Conservation (phyloP, 78 protist genomes). For the Dictyostelium brefeldianum region DNA sequence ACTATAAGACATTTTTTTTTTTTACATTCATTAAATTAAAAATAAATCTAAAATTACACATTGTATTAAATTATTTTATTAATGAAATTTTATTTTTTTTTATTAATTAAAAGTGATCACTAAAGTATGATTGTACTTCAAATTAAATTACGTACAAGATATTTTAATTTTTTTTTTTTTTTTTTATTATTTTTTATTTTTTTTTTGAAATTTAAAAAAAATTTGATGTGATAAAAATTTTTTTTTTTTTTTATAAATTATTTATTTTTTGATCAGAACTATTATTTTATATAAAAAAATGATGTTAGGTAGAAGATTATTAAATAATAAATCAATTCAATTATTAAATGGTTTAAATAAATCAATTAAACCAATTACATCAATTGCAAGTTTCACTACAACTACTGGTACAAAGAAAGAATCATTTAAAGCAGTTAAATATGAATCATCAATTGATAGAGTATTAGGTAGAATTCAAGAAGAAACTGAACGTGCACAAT, state of each 20-base stretch:
- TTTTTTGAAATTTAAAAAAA: slow-evolving; percentile 2
- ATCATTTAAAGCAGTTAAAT: slow-evolving; percentile 6
- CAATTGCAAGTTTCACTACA: neutral
- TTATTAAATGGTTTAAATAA: neutral
- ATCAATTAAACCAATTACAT: neutral
- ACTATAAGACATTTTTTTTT: too few relatives aligned
- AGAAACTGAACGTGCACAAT: slow-evolving; percentile 56
- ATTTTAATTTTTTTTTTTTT: slow-evolving; percentile 1
- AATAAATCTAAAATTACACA: too few relatives aligned
- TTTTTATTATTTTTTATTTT: neutral
- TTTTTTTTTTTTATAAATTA: neutral
- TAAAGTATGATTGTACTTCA: neutral
- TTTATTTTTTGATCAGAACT: neutral
- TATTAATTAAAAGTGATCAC: neutral
- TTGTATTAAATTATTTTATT: too few relatives aligned
- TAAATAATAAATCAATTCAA: slow-evolving; percentile 12
- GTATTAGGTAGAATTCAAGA: slow-evolving; percentile 77
- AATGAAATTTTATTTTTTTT: too few relatives aligned
- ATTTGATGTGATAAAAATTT: neutral
- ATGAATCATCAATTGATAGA: slow-evolving; percentile 13
- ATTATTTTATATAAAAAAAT: neutral
- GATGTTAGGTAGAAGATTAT: slow-evolving; percentile 52
- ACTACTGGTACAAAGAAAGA: neutral
- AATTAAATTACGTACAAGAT: too few relatives aligned
- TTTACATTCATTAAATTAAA: too few relatives aligned